Evolutionary conservation across 2,329 filamentous ascomycete species (phyloP).

Genomic region (Cordyceps javanica): DNA sequence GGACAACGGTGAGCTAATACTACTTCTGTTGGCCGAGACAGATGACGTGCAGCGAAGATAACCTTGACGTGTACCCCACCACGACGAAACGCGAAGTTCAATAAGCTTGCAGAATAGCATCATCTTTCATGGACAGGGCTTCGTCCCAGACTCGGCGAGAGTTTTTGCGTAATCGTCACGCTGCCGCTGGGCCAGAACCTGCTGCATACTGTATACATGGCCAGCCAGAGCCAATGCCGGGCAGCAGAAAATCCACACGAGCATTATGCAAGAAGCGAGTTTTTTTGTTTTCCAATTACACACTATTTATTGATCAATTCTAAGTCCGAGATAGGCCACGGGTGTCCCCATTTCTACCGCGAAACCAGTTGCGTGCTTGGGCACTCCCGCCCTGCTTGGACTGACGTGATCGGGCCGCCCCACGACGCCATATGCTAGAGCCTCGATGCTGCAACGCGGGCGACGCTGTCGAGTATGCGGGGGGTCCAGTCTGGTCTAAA

Average conservation of each 20-base stretch:
- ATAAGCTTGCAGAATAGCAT: not conserved
- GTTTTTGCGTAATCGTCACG: not conserved
- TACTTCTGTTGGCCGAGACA: not conserved
- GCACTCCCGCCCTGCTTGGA: not conserved
- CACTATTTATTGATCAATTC: not conserved
- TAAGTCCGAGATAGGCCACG: not conserved
- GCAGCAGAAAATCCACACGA: not conserved
- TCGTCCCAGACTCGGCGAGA: no score
- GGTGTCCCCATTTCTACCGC: not conserved
- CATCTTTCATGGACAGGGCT: no score
- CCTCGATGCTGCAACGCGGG: not conserved
- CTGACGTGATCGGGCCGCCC: slow-evolving; percentile 11
- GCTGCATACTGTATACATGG: no score
- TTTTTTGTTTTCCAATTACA: no score
- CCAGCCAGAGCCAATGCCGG: not conserved
- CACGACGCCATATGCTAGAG: slow-evolving; percentile 10
- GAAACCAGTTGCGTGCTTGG: slow-evolving; percentile 1
- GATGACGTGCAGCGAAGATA: not conserved
- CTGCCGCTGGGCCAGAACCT: not conserved
- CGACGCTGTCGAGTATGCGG: not conserved
- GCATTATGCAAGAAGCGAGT: not conserved
- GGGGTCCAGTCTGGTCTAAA: not conserved
- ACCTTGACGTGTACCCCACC: not conserved
- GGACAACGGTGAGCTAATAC: not conserved
- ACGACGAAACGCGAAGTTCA: not conserved